Percentiles rank a stretch among this genome's conserved stretches.
Conservation (phyloP, 2,329 filamentous ascomycete genomes). For the Paecilomyces fulvus region DNA sequence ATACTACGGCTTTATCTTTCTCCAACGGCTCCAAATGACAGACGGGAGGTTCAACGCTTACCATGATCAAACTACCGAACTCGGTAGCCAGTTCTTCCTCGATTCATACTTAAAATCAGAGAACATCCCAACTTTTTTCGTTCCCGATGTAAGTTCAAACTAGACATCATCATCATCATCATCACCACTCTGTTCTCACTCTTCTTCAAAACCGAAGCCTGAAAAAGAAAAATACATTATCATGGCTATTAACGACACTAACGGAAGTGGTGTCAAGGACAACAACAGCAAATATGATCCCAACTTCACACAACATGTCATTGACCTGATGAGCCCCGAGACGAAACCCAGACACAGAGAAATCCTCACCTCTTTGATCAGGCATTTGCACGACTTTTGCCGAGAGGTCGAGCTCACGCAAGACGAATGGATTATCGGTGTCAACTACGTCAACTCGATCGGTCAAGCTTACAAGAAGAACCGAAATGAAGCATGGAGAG, state of each 20-base stretch:
- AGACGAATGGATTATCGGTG: slow-evolving; percentile 69
- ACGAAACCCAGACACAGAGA: slow-evolving; percentile 55
- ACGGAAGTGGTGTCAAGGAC: neutral
- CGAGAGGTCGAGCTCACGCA: slow-evolving; percentile 68
- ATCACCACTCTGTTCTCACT: neutral
- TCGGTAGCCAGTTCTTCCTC: neutral
- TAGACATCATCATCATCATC: neutral
- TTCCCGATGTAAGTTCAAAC: neutral
- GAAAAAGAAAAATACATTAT: neutral
- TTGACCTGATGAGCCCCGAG: slow-evolving; percentile 65
- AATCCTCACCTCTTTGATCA: slow-evolving; percentile 56
- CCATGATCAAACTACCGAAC: neutral
- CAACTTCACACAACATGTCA: slow-evolving; percentile 64
- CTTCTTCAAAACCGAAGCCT: neutral
- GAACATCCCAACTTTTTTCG: neutral
- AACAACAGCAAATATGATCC: slow-evolving; percentile 54
- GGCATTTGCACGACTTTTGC: slow-evolving; percentile 69
- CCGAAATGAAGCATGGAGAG: slow-evolving; percentile 65
- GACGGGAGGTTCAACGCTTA: neutral
- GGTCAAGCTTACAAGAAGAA: slow-evolving; percentile 60
- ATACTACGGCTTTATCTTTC: neutral
- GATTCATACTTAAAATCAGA: neutral
- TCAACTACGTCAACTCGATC: slow-evolving; percentile 66
- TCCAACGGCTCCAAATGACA: neutral
- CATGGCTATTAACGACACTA: neutral